phyloP scores from a whole-genome alignment of 306 rosid species.

The Urtica urens region DNA sequence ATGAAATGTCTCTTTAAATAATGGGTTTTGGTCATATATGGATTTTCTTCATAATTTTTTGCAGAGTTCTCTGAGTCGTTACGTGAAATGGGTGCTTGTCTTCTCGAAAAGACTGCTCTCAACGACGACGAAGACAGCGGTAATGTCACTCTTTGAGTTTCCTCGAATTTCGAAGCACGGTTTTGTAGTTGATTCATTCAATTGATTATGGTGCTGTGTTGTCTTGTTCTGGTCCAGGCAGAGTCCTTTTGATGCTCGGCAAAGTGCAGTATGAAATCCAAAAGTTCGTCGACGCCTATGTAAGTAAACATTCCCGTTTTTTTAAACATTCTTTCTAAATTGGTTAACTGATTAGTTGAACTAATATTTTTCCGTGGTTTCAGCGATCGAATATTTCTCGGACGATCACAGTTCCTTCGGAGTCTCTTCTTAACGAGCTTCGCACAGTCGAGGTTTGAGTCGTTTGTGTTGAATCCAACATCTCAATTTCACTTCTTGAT shows the following conservation, averaged over 20 bases:
- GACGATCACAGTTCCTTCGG: slow-evolving; percentile 87
- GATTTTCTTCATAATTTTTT: slow-evolving; percentile 8
- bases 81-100: slow-evolving; percentile 82
- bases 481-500: too few relatives aligned
- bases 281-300: slow-evolving; percentile 73
- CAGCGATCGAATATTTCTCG: slow-evolving; percentile 89
- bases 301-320: slow-evolving; percentile 19
- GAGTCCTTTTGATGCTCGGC: slow-evolving; percentile 66
- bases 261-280: slow-evolving; percentile 75
- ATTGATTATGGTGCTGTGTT: neutral
- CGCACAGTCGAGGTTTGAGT: slow-evolving; percentile 78
- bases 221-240: slow-evolving; percentile 38
- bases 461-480: neutral
- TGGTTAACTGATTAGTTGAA: too few relatives aligned
- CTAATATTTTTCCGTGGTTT: slow-evolving; percentile 21
- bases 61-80: slow-evolving; percentile 83
- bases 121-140: slow-evolving; percentile 87
- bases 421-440: slow-evolving; percentile 91
- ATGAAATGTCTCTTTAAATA: neutral
- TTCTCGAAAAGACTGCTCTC: slow-evolving; percentile 88
- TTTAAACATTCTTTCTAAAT: neutral
- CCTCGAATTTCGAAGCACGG: too few relatives aligned
- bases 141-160: slow-evolving; percentile 18
- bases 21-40: slow-evolving; percentile 1
- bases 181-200: too few relatives aligned